A percentile compares a stretch with the other conserved stretches of the same genome.
phyloP scores from a whole-genome alignment of 352 stramenopile genomes.

The Blastocystis hominis region DNA sequence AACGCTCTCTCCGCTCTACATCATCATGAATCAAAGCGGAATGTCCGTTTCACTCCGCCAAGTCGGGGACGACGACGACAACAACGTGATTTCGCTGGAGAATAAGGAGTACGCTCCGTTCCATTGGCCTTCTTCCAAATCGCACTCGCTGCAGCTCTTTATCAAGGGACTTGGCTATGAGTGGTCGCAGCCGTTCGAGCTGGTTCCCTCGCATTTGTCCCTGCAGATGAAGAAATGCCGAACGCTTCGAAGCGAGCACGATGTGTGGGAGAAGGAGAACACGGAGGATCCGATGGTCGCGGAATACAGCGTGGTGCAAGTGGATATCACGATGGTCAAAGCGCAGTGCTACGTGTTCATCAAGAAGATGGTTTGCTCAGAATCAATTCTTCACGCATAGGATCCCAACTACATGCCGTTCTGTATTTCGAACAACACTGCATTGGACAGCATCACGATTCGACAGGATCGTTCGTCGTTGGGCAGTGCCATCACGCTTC shows the following conservation, averaged over 20 bases:
- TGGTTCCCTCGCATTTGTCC: slow-evolving; percentile 9
- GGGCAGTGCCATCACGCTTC: background rate
- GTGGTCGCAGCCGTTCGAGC: slow-evolving; percentile 33
- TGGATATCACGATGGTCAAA: slow-evolving; percentile 35
- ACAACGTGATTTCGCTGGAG: background rate
- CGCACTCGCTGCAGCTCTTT: background rate
- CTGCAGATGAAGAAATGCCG: slow-evolving; percentile 13
- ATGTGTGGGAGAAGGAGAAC: background rate
- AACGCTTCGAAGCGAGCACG: background rate
- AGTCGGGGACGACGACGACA: background rate
- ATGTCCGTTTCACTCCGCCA: background rate
- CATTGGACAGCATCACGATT: background rate
- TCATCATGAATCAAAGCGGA: slow-evolving; percentile 17
- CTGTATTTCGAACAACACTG: slow-evolving; percentile 46
- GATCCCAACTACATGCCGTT: slow-evolving; percentile 39
- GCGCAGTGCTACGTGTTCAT: slow-evolving; percentile 46
- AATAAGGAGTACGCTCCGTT: background rate
- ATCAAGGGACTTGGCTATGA: slow-evolving; percentile 7
- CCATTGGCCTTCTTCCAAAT: background rate
- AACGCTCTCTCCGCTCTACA: background rate
- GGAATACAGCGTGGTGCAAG: background rate
- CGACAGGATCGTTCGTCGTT: background rate
- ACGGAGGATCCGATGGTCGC: background rate
- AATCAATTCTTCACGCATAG: background rate
- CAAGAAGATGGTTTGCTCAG: slow-evolving; percentile 20